phyloP scores from a whole-genome alignment of 2,329 filamentous ascomycete species.

The Cylindrodendrum hubeiense region DNA sequence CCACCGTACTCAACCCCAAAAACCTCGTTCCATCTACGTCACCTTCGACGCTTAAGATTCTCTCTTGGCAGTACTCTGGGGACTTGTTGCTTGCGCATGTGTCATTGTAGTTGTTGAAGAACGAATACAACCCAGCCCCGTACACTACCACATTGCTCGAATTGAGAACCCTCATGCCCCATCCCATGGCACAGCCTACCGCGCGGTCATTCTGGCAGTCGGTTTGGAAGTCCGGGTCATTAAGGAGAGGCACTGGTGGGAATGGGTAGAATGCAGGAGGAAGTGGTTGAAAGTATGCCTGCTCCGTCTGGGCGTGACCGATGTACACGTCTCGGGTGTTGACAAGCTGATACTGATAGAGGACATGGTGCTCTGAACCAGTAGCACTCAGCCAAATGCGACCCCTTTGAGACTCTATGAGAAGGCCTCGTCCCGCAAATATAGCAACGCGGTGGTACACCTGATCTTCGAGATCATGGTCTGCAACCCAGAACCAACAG shows the following conservation, averaged over 20 bases:
- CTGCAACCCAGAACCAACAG: conserved; percentile 61
- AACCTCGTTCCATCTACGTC: conserved; percentile 35
- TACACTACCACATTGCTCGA: conserved; percentile 69
- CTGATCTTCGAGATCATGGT: conserved; percentile 67
- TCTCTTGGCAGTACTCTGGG: conserved; percentile 59
- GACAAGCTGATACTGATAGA: conserved; percentile 78
- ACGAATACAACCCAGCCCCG: conserved; percentile 75
- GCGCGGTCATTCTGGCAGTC: conserved; percentile 58
- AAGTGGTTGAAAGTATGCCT: conserved; percentile 78
- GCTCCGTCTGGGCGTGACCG: conserved; percentile 76
- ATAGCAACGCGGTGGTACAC: conserved; percentile 63
- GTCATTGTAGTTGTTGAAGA: conserved; percentile 74
- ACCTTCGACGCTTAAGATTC: conserved; percentile 52
- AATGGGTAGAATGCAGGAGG: conserved; percentile 72
- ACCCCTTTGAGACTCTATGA: conserved; percentile 54
- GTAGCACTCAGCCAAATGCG: conserved; percentile 73
- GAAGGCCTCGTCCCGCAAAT: conserved; percentile 64
- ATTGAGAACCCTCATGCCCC: conserved; percentile 73
- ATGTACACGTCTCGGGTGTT: conserved; percentile 72
- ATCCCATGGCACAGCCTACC: conserved; percentile 66
- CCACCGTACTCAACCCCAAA: conserved; percentile 46
- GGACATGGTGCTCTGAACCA: conserved; percentile 72
- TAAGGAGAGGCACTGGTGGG: conserved; percentile 52
- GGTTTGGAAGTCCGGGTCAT: conserved; percentile 40
- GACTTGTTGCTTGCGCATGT: conserved; percentile 58